Base-by-base conservation (phyloP, 192 early-diverging fungal species). In the Entophlyctis luteolus region DNA sequence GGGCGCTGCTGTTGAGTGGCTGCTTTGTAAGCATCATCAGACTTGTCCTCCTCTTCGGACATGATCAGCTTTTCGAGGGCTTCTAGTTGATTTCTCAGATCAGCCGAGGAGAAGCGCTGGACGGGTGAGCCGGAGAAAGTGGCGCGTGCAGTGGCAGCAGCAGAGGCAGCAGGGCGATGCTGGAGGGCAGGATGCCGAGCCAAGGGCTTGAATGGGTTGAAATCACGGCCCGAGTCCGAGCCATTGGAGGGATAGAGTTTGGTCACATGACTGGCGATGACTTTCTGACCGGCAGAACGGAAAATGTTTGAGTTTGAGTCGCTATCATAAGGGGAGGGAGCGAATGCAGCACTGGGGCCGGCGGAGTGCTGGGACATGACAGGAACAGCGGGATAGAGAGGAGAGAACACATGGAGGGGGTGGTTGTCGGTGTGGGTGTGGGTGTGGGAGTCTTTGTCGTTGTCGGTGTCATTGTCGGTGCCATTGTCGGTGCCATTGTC, bases 201-300 rank as follows among this genome's bases (percentile, higher is more conserved):
- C n/a, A 35, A 18, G 2, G 60, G 60, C 27, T 29, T 29, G 48
- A 63, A 63, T 48, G 60, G 60, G 47, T 63, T 63, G 45, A 63
- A 63, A 32, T 33, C 46, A 6, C 16, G 31, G 49, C 28, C 49
- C 20, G n/a, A n/a, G 49, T 52, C 49, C n/a, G n/a, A n/a, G n/a
- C n/a, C n/a, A n/a, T n/a, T n/a, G n/a, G n/a, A n/a, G n/a, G n/a
- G n/a, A n/a, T n/a, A n/a, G n/a, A n/a, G n/a, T n/a, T n/a, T n/a
- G n/a, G n/a, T n/a, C n/a, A n/a, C n/a, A n/a, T n/a, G n/a, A n/a
- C n/a, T n/a, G n/a, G n/a, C n/a, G n/a, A n/a, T n/a, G n/a, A n/a
- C n/a, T n/a, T n/a, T n/a, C n/a, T n/a, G n/a, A n/a, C n/a, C n/a
- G n/a, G n/a, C n/a, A n/a, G n/a, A n/a, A n/a, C n/a, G n/a, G n/a